Conservation (phyloP, 371 early-diverging fungal genomes). For the Mucor mucedo region DNA sequence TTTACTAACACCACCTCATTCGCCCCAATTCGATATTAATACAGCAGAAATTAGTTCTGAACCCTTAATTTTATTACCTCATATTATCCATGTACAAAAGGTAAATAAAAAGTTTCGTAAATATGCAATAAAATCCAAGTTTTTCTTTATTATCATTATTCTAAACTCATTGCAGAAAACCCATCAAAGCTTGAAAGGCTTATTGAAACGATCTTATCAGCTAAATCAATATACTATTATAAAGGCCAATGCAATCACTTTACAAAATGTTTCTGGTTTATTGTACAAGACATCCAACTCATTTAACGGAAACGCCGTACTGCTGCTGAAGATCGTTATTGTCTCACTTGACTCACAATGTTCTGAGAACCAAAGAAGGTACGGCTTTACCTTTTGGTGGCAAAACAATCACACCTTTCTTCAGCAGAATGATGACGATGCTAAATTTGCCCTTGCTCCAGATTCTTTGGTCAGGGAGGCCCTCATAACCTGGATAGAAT, state of each 20-base stretch:
- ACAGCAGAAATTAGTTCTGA: conserved; percentile 1
- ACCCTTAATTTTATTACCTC: conserved; percentile 8
- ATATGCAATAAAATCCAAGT: not conserved
- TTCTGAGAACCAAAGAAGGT: conserved; percentile 17
- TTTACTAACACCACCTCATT: conserved; percentile 20
- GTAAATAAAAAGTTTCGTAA: conserved; percentile 9
- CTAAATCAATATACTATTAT: conserved; percentile 22
- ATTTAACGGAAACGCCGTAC: conserved; percentile 1
- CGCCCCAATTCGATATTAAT: conserved; percentile 13
- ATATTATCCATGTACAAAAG: conserved; percentile 25
- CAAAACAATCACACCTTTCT: not conserved
- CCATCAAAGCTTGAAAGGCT: conserved; percentile 24
- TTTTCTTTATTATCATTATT: not conserved
- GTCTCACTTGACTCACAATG: not conserved
- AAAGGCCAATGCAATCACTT: conserved; percentile 10
- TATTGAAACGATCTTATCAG: conserved; percentile 20
- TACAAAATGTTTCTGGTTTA: not conserved
- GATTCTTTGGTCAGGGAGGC: conserved; percentile 34
- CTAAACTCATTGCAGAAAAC: conserved; percentile 18
- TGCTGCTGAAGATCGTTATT: conserved; percentile 16
- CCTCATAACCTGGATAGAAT: conserved; percentile 23
- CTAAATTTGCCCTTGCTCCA: conserved; percentile 29
- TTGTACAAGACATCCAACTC: conserved; percentile 15
- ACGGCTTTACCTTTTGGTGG: conserved; percentile 30
- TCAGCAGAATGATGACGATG: conserved; percentile 16